Evolutionary conservation across 139 green algal genomes (phyloP), one percentile per base, ranked within the genome.

Genomic region (Ostreobium quekettii): DNA sequence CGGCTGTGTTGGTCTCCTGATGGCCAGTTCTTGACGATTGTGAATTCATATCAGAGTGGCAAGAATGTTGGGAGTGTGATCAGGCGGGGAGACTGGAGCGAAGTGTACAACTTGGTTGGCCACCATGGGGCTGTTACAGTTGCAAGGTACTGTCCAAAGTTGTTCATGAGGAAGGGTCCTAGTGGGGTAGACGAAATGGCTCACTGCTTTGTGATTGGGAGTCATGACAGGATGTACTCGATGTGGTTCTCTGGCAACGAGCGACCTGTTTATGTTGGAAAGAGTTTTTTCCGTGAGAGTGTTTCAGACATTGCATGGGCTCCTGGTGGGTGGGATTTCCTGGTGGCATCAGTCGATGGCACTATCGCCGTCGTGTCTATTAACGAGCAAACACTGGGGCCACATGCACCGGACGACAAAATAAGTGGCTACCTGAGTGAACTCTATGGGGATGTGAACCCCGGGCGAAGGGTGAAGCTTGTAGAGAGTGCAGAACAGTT

Each of bases 1-100:
- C 77, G 78, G 58, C 67, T 85, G 4, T 53, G 32, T 38, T 92
- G 83, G 82, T 71, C 68, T n/a, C 60, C 29, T 4, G 75, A 70
- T 70, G 65, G 38, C 0, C 65, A 64, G 65, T 42, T 65, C 32
- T 24, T 66, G 5, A 19, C 59, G n/a, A 33, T 36, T 22, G 30
- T 49, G 8, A 4, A 35, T 29, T 30, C 48, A 38, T 47, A 76
- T 57, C 47, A 36, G 1, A 8, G 22, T 5, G 29, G 29, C 37
- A 19, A 32, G 7, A 29, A 19, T 8, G n/a, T 35, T 5, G 42
- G 22, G 6, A 19, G 29, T 6, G 4, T 70, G 29, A n/a, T 60
- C 6, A 24, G 11, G n/a, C 46, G 39, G 47, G 42, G 47, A 26
- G 7, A 30, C 37, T 60, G 46, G 46, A 60, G 22, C 29, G 11